phyloP scores from a whole-genome alignment of 2,329 filamentous ascomycete genomes.

The Stachybotrys chartarum region DNA sequence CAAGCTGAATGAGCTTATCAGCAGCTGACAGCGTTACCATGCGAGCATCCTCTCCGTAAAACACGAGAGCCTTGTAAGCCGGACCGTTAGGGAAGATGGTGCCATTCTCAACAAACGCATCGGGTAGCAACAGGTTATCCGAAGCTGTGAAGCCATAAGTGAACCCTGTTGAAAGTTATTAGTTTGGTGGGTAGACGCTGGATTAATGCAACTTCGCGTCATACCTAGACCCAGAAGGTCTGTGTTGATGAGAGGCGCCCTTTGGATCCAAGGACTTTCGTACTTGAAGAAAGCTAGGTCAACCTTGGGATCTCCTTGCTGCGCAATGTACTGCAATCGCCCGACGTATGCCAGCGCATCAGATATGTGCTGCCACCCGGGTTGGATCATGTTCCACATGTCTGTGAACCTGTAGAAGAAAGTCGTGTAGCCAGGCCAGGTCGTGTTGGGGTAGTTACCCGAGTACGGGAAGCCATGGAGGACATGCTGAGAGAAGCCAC shows the following conservation, averaged over 20 bases:
- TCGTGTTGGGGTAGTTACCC: conserved; percentile 34
- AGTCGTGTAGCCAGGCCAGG: conserved; percentile 39
- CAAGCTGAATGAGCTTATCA: conserved; percentile 4
- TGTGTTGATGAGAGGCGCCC: background rate
- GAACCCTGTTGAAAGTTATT: conserved; percentile 11
- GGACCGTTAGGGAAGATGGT: background rate
- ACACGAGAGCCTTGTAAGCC: background rate
- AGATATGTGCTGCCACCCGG: background rate
- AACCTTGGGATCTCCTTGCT: background rate
- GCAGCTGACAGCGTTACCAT: background rate
- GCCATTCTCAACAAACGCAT: background rate
- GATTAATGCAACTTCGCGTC: background rate
- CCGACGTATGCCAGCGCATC: background rate
- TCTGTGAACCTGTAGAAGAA: conserved; percentile 34
- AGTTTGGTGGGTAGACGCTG: conserved; percentile 8
- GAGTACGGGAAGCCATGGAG: conserved; percentile 35
- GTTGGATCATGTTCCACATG: conserved; percentile 25
- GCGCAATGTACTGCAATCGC: background rate
- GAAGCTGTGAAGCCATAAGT: background rate
- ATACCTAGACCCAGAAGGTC: background rate
- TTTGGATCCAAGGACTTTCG: background rate
- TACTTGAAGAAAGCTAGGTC: background rate
- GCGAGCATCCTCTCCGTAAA: background rate
- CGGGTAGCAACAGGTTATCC: background rate
- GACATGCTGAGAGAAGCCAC: conserved; percentile 33